Base-by-base conservation (phyloP, 2,329 filamentous ascomycete genomes). In the Alternaria triticina region DNA sequence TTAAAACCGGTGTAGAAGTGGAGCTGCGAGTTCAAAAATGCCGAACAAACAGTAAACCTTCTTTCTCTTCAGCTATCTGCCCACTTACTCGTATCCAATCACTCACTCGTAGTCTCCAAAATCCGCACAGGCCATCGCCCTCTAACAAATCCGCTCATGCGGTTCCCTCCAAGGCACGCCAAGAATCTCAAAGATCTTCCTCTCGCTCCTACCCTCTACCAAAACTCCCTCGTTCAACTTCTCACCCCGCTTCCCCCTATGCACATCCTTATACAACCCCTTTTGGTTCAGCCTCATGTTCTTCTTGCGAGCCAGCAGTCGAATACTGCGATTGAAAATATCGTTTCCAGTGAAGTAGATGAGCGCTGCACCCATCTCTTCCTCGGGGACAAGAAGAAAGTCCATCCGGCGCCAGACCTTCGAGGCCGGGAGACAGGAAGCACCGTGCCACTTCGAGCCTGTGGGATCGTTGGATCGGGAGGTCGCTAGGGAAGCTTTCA, bases 321-420 rank as follows among this genome's bases (percentile, higher is more conserved):
- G 83, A 77, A 97, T 87, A 74, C 92, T 96, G 15, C 94, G 85
- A 78, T 97, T 97, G 82, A 97, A 97, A 33, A 97, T 91, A 76
- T 97, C 94, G 70, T 97, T 96, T 1, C 95, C 95, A 0, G 95
- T 97, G 74, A 97, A 98, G 76, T 97, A 97, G n/a, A 97, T 86
- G 65, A 97, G 77, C 0, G 94, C 94, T 0, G 92, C 94, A 1
- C 95, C 95, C 54, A 93, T 85, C 78, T 97, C 90, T 2, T 87
- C 83, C 69, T 89, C 89, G 0, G 94, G 94, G 1, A 97, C 94
- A 5, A 96, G 86, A 2, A 97, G 83, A 20, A 97, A 86, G 75
- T 97, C 94, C 64, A 97, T 90, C 2, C 94, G 87, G 9, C 94
- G 86, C 94, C 93, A 97, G 1, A 87, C 77, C 0, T 49, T 78